Conservation (phyloP, 2,329 filamentous ascomycete species). For the Incumbomyces delicatus region DNA sequence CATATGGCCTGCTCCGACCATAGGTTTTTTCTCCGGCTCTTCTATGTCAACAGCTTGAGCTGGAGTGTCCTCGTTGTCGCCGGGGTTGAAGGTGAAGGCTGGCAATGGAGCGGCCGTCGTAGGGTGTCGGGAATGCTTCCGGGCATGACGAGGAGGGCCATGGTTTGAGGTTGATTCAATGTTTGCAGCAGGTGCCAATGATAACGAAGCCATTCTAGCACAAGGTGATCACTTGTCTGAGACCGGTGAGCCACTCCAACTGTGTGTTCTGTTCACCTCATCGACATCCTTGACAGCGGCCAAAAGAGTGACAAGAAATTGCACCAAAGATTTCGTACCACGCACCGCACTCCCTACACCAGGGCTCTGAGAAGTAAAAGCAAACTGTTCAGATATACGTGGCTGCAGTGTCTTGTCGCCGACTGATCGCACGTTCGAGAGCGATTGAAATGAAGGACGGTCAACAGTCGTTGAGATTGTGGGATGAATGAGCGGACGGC, state of each 20-base stretch:
- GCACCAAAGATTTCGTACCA: no score
- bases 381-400: no score
- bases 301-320: no score
- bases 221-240: not conserved
- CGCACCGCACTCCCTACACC: no score
- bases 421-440: no score
- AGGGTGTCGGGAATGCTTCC: conserved; percentile 15
- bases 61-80: not conserved
- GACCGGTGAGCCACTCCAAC: not conserved
- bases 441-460: no score
- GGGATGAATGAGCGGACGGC: conserved; percentile 21
- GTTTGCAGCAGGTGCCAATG: conserved; percentile 1
- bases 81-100: conserved; percentile 18
- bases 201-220: conserved; percentile 4
- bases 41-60: not conserved
- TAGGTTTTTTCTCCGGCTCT: not conserved
- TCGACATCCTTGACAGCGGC: no score
- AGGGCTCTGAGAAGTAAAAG: no score
- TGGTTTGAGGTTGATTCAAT: not conserved
- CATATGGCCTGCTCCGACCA: conserved; percentile 8
- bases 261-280: not conserved
- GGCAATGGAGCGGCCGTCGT: conserved; percentile 16
- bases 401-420: no score
- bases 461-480: not conserved
- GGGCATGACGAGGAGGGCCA: conserved; percentile 6